Percentiles rank a stretch among this genome's conserved stretches.
phyloP scores from a whole-genome alignment of 148 eudicot species.

The Euryodendron excelsum region DNA sequence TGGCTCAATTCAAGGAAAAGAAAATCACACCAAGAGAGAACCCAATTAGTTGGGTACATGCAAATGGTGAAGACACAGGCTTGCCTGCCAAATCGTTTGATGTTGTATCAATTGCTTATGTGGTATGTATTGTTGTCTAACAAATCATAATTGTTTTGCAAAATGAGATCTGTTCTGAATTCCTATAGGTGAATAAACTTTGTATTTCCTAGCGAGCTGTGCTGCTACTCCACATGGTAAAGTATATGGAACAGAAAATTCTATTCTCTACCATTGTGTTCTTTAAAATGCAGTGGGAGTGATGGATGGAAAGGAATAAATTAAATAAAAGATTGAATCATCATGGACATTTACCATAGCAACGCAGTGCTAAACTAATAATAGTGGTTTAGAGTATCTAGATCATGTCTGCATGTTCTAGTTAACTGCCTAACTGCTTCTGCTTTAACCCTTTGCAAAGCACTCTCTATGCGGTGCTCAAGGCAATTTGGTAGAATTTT shows the following conservation, averaged over 20 bases:
- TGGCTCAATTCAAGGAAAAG: constrained; percentile 87
- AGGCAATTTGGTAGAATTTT: too few species aligned
- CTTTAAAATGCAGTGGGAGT: not conserved
- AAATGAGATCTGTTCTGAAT: not conserved
- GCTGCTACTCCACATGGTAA: not conserved
- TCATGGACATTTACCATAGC: not conserved
- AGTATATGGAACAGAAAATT: not conserved
- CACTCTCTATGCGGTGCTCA: too few species aligned
- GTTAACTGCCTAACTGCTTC: too few species aligned
- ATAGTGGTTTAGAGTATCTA: too few species aligned
- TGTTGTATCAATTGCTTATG: constrained; percentile 85
- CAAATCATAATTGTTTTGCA: not conserved
- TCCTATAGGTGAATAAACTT: not conserved
- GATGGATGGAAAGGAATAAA: not conserved
- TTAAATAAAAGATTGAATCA: not conserved
- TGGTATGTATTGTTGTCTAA: constrained; percentile 42
- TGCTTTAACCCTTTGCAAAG: too few species aligned
- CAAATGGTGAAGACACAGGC: constrained; percentile 89
- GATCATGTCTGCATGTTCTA: too few species aligned
- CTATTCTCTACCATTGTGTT: not conserved
- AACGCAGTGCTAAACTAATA: too few species aligned
- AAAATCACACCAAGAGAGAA: constrained; percentile 37
- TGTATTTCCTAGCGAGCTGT: not conserved
- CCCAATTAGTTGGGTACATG: constrained; percentile 76
- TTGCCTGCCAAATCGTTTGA: constrained; percentile 81